phyloP scores from a whole-genome alignment of 176 grass and related monocot genomes.

The Puccinellia tenuiflora region DNA sequence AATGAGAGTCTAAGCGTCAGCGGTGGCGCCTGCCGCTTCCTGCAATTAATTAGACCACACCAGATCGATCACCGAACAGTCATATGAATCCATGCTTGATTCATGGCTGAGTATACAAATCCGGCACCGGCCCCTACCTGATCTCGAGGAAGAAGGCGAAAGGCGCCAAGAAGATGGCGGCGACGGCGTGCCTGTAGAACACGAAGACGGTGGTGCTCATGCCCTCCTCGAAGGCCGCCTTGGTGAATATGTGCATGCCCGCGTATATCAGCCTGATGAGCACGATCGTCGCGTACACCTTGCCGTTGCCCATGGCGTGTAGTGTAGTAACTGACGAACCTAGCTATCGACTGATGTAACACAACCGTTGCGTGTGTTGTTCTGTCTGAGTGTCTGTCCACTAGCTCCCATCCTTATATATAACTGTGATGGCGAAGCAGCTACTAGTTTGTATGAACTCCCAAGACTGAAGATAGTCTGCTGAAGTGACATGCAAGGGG shows the following conservation, averaged over 20 bases:
- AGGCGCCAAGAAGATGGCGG: slow-evolving; percentile 46
- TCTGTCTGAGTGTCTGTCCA: neutral
- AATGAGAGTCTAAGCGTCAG: slow-evolving; percentile 25
- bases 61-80: neutral
- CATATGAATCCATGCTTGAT: neutral
- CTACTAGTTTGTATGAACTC: slow-evolving; percentile 17
- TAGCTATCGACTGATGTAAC: neutral
- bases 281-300: slow-evolving; percentile 43
- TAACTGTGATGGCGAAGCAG: neutral
- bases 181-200: slow-evolving; percentile 62
- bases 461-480: neutral
- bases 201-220: slow-evolving; percentile 59
- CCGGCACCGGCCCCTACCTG: slow-evolving; percentile 24
- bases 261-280: slow-evolving; percentile 61
- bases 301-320: slow-evolving; percentile 35
- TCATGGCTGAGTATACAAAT: neutral
- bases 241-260: slow-evolving; percentile 61
- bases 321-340: neutral
- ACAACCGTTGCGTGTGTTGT: neutral
- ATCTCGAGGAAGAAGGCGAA: slow-evolving; percentile 48
- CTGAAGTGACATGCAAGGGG: slow-evolving; percentile 6
- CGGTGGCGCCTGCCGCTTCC: slow-evolving; percentile 37
- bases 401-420: slow-evolving; percentile 8
- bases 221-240: slow-evolving; percentile 61
- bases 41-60: neutral